These are phyloP conservation scores for Diaporthe helianthi DNA, from an alignment of 2,329 filamentous ascomycete species.

Conservation along the genomic window DNA sequence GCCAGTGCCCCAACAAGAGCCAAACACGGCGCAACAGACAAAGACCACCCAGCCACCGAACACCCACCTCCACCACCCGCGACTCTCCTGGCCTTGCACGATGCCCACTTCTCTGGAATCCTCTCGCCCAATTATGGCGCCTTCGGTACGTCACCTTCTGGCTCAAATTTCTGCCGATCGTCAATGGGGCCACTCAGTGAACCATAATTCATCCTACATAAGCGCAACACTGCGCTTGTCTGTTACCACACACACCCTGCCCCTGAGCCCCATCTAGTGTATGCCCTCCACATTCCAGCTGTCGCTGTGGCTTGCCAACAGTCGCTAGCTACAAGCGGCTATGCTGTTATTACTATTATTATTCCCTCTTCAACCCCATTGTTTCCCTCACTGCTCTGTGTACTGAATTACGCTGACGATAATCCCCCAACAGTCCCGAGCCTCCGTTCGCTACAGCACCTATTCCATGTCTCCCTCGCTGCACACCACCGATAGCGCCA, in stretches of 20 bases:
- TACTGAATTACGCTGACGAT: conserved; percentile 20
- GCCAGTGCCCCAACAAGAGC: not conserved
- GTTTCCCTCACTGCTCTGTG: not conserved
- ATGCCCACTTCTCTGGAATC: conserved; percentile 69
- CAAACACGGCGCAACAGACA: conserved; percentile 5
- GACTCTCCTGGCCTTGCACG: conserved; percentile 34
- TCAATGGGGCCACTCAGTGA: conserved; percentile 7
- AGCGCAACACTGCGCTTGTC: conserved; percentile 9
- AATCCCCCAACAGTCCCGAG: conserved; percentile 52
- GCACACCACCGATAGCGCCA: conserved; percentile 60
- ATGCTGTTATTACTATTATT: not conserved
- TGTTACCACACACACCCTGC: not conserved
- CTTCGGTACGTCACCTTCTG: conserved; percentile 58
- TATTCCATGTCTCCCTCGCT: conserved; percentile 68
- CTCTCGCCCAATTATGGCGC: conserved; percentile 67
- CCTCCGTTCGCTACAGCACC: conserved; percentile 65
- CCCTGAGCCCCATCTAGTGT: conserved; percentile 25
- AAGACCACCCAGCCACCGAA: not conserved
- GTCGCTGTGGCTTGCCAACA: not conserved
- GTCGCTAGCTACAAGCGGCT: not conserved
- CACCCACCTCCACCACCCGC: not conserved
- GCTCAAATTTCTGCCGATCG: conserved; percentile 30
- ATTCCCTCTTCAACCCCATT: not conserved
- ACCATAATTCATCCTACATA: not conserved
- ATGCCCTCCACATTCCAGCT: not conserved